phyloP scores from a whole-genome alignment of 2,329 filamentous ascomycete genomes.

The Cladosporium sphaerospermum region DNA sequence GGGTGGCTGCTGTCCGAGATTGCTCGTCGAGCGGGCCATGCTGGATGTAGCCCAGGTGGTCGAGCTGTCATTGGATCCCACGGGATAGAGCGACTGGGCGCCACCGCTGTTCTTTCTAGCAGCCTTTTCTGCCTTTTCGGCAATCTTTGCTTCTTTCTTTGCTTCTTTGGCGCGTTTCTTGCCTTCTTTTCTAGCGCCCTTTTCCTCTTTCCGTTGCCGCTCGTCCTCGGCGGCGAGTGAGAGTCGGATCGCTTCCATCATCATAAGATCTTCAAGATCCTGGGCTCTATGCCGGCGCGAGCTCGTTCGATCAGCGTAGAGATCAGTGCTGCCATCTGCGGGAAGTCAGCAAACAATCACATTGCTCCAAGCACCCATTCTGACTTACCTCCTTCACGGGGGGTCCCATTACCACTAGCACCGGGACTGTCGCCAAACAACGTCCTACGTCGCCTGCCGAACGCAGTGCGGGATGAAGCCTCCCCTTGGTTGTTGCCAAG shows the following conservation, averaged over 20 bases:
- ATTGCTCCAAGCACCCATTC: constrained; percentile 16
- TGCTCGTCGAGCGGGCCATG: constrained; percentile 41
- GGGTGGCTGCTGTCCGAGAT: constrained; percentile 39
- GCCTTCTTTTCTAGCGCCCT: constrained; percentile 71
- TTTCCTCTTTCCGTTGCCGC: constrained; percentile 76
- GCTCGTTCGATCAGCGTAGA: constrained; percentile 39
- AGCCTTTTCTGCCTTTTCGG: constrained; percentile 56
- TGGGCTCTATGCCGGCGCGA: constrained; percentile 63
- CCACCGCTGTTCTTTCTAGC: constrained; percentile 43
- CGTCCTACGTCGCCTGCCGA: constrained; percentile 44
- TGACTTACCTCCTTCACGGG: constrained; percentile 30
- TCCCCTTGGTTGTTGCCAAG: constrained; percentile 50
- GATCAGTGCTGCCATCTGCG: constrained; percentile 25
- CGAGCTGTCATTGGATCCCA: constrained; percentile 29
- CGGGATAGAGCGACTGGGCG: constrained; percentile 49
- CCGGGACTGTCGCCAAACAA: constrained; percentile 46
- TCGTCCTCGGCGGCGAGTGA: constrained; percentile 93
- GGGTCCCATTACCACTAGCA: constrained; percentile 41
- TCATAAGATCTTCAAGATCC: constrained; percentile 96
- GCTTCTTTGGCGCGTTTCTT: constrained; percentile 82
- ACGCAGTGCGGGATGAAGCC: constrained; percentile 11
- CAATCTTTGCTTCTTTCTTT: constrained; percentile 57
- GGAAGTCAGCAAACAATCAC: constrained; percentile 20
- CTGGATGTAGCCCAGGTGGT: constrained; percentile 27
- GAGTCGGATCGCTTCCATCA: constrained; percentile 88